Evolutionary conservation across 129 eudicot genomes (phyloP), one percentile per base, ranked within the genome.

Genomic region (Ambrosia trifida): DNA sequence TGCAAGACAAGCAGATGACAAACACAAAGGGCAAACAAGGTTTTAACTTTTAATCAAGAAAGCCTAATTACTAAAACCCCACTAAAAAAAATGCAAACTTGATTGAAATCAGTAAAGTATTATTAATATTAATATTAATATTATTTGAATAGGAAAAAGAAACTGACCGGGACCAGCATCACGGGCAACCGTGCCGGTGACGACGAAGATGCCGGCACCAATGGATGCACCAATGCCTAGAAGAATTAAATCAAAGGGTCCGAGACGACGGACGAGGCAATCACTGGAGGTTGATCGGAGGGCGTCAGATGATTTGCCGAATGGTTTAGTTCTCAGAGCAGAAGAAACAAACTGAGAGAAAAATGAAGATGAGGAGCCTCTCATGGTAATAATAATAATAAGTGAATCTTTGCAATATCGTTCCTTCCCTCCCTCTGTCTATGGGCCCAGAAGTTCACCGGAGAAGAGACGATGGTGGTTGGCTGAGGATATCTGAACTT

Each of bases 191-290:
- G 99, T 95, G 24, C 99, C 99, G 30, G 99, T 95, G 32, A 95
- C 97, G 54, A 95, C 99, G 51, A 95, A 95, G 70, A 95, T 90
- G 38, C 99, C 99, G 70, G 99, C 97, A n/a, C 99, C 99, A 36
- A 95, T 95, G 11, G 99, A 95, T 30, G 99, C 99, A n/a, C 99
- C 99, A 56, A 95, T 76, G 32, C 99, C 99, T 20, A 95, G 64
- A 8, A 95, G 89, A 66, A 90, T 45, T 32, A 95, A 86, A 74
- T 95, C 99, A 49, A 90, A 76, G 0, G 94, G 83, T 18, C 97
- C 91, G 11, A 95, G 85, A 36, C 99, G 96, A n/a, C 99, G 97
- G 18, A 84, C 82, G 1, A 95, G 86, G 17, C 88, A 91, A 0
- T 82, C 82, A 57, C 93, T 83, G 53, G 83, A 53, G 43, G 71